Percentiles rank a stretch among this genome's conserved stretches.
phyloP scores from a whole-genome alignment of 176 grass and related monocot genomes.

The Oryza rufipogon region DNA sequence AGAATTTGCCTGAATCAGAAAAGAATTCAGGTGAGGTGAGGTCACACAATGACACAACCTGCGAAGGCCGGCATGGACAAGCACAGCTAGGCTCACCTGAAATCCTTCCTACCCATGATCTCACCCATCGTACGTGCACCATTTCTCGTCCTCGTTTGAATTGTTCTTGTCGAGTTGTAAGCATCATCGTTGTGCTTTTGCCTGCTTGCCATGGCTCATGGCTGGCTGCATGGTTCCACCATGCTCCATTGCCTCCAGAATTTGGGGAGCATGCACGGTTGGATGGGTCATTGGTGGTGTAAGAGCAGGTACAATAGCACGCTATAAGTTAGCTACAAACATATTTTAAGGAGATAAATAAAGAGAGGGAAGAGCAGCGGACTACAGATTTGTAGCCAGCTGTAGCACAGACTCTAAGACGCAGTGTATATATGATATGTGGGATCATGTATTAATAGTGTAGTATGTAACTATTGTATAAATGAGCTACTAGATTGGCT shows the following conservation, averaged over 20 bases:
- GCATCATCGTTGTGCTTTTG: background rate
- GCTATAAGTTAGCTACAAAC: no score
- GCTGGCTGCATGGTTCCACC: background rate
- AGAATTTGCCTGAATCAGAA: no score
- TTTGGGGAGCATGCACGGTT: background rate
- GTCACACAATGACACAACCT: background rate
- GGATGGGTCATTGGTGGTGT: background rate
- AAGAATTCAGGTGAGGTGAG: no score
- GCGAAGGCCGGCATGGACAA: constrained; percentile 14
- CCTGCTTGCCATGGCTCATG: background rate
- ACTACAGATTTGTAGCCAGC: no score
- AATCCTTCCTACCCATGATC: background rate
- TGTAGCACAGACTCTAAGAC: no score
- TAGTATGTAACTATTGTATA: no score
- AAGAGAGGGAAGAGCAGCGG: no score
- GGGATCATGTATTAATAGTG: no score
- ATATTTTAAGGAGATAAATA: no score
- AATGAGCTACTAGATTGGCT: no score
- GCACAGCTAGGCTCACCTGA: background rate
- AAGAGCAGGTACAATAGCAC: no score
- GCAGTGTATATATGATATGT: no score
- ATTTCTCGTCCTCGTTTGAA: background rate
- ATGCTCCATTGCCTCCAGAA: background rate
- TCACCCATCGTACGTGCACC: background rate
- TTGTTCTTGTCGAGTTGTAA: background rate